Evolutionary conservation across 176 grass and related monocot genomes (phyloP).

Genomic region (Phyllostachys edulis): DNA sequence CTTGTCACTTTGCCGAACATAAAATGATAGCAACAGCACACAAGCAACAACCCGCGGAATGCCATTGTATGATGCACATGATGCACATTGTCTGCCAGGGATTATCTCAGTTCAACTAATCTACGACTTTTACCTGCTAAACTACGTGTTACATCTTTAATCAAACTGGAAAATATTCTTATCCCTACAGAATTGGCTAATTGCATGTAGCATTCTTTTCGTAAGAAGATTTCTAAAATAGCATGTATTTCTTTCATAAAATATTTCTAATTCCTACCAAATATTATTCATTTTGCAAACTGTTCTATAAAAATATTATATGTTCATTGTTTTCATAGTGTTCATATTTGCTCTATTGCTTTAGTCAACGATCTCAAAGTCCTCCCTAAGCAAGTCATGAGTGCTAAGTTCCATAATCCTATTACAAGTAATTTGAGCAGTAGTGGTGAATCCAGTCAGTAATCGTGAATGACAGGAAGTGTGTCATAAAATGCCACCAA

Average conservation of each 20-base stretch:
- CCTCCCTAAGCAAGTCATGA: not conserved
- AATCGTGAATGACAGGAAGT: not conserved
- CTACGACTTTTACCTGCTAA: not conserved
- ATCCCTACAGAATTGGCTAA: not conserved
- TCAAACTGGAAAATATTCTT: not conserved
- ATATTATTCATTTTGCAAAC: not conserved
- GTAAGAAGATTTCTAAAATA: not conserved
- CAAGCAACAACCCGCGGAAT: not conserved
- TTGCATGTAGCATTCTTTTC: not conserved
- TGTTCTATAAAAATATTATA: not conserved
- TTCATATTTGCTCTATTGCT: not conserved
- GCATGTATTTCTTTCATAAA: not conserved
- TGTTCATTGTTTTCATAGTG: not conserved
- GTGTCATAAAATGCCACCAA: not conserved
- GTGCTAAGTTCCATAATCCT: not conserved
- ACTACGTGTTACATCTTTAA: not conserved
- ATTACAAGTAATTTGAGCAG: not conserved
- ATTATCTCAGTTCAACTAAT: not conserved
- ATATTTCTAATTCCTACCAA: not conserved
- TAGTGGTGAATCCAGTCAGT: not conserved
- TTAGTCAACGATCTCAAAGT: not conserved
- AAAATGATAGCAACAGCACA: not conserved
- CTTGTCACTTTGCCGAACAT: not conserved
- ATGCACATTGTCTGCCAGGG: not conserved
- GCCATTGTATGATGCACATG: not conserved